A percentile compares a stretch with the other conserved stretches of the same genome.
Evolutionary conservation across 768 basidiomycete genomes (phyloP).

Genomic region (Leccinum incarnatum): DNA sequence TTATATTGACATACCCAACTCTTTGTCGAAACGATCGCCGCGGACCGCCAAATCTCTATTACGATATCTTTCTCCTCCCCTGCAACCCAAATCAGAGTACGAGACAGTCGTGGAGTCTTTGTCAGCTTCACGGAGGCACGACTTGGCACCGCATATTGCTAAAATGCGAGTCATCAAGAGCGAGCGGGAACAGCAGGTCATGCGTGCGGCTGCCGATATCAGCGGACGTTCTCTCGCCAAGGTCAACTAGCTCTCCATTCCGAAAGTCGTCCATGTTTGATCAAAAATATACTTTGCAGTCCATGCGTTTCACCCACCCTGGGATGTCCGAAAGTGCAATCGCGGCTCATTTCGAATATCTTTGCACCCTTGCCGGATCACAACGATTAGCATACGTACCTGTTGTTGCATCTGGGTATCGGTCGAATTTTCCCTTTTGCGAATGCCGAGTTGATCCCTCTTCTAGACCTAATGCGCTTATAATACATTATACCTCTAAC

Average conservation of each 20-base stretch:
- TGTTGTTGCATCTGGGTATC: constrained; percentile 90
- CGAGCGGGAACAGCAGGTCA: constrained; percentile 66
- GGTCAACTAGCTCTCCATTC: constrained; percentile 39
- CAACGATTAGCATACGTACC: constrained; percentile 96
- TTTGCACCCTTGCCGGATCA: constrained; percentile 74
- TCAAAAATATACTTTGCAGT: constrained; percentile 40
- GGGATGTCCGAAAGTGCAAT: constrained; percentile 58
- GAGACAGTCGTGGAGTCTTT: constrained; percentile 57
- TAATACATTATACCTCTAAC: constrained; percentile 94
- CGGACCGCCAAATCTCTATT: constrained; percentile 53
- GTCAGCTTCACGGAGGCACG: constrained; percentile 42
- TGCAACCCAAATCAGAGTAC: constrained; percentile 39
- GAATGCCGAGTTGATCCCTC: background rate
- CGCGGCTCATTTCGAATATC: constrained; percentile 87
- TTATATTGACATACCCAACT: constrained; percentile 49
- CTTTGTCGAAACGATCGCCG: constrained; percentile 36
- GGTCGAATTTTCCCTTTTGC: constrained; percentile 1
- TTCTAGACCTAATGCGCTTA: constrained; percentile 76
- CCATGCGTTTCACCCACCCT: constrained; percentile 72
- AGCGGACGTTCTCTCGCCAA: constrained; percentile 82
- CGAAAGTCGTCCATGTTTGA: background rate
- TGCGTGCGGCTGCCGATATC: constrained; percentile 86
- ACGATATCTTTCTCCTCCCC: constrained; percentile 42
- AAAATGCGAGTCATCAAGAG: constrained; percentile 79
- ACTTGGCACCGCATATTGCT: constrained; percentile 68